A percentile compares a stretch with the other conserved stretches of the same genome.
Evolutionary conservation across 768 basidiomycete genomes (phyloP).

Genomic region (Leccinum fibrillosum): DNA sequence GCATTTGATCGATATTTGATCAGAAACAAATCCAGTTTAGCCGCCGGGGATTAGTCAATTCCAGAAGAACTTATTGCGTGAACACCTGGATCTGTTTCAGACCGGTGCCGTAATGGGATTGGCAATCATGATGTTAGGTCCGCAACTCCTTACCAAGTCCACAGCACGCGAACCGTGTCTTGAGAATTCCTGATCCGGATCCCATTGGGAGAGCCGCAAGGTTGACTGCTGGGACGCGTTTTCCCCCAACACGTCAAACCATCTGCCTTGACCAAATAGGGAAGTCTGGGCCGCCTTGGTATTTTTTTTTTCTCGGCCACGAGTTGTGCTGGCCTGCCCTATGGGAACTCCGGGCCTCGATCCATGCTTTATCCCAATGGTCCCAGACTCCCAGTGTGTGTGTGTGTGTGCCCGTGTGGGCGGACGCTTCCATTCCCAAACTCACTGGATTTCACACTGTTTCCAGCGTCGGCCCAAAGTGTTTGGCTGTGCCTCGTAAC

Average conservation of each 20-base stretch:
- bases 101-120: conserved; percentile 32
- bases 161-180: conserved; percentile 10
- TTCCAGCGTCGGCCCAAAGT: conserved; percentile 7
- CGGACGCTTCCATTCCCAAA: conserved; percentile 21
- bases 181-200: conserved; percentile 9
- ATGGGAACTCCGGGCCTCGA: conserved; percentile 11
- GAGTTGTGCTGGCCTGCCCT: conserved; percentile 7
- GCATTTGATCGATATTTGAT: conserved; percentile 31
- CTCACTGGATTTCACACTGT: conserved; percentile 29
- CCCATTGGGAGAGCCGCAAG: conserved; percentile 15
- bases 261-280: not conserved
- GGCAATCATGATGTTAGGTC: conserved; percentile 28
- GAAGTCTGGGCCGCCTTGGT: conserved; percentile 4
- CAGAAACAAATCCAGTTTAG: conserved; percentile 25
- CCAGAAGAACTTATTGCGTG: conserved; percentile 18
- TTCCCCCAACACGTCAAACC: conserved; percentile 15
- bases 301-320: conserved; percentile 5
- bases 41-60: conserved; percentile 33
- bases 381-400: conserved; percentile 8
- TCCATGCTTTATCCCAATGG: conserved; percentile 4
- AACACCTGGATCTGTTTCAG: conserved; percentile 26
- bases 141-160: conserved; percentile 8
- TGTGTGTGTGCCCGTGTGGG: not conserved
- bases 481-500: conserved; percentile 30
- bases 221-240: conserved; percentile 13